Conservation (phyloP, 148 eudicot species). For the Silene uniflora region DNA sequence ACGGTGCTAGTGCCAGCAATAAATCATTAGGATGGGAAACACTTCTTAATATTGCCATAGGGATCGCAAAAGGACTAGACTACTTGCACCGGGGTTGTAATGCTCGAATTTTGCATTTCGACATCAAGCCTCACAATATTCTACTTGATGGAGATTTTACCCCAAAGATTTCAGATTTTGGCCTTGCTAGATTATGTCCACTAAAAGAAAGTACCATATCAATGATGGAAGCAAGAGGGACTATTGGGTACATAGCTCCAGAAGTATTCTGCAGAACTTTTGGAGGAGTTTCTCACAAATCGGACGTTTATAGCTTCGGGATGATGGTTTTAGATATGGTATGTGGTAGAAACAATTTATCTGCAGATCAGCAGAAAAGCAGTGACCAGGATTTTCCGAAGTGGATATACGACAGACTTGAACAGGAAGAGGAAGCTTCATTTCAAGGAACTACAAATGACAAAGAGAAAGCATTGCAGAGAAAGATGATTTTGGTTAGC, state of each 20-base stretch:
- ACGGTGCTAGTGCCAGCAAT: neutral
- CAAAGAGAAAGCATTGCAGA: slow-evolving; percentile 6
- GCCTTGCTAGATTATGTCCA: slow-evolving; percentile 2
- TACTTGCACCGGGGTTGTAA: slow-evolving; percentile 6
- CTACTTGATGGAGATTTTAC: neutral
- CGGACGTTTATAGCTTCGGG: too few relatives aligned
- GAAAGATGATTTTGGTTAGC: slow-evolving; percentile 10
- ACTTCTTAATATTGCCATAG: neutral
- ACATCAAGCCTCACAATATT: neutral
- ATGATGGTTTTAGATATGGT: too few relatives aligned
- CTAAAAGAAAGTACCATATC: slow-evolving; percentile 8
- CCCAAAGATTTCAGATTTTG: slow-evolving; percentile 14
- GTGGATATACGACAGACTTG: slow-evolving; percentile 11
- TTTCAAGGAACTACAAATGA: slow-evolving; percentile 13
- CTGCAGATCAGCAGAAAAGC: too few relatives aligned
- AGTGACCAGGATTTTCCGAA: neutral
- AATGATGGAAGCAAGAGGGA: slow-evolving; percentile 4
- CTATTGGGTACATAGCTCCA: too few relatives aligned
- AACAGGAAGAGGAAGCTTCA: neutral
- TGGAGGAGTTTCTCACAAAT: too few relatives aligned
- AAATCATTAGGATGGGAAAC: neutral
- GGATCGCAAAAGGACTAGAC: slow-evolving; percentile 7
- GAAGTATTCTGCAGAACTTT: too few relatives aligned
- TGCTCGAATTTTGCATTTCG: slow-evolving; percentile 11
- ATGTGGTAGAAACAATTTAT: too few relatives aligned